Evolutionary conservation across 2,329 filamentous ascomycete species (phyloP).

Genomic region (Plenodomus lindquistii): DNA sequence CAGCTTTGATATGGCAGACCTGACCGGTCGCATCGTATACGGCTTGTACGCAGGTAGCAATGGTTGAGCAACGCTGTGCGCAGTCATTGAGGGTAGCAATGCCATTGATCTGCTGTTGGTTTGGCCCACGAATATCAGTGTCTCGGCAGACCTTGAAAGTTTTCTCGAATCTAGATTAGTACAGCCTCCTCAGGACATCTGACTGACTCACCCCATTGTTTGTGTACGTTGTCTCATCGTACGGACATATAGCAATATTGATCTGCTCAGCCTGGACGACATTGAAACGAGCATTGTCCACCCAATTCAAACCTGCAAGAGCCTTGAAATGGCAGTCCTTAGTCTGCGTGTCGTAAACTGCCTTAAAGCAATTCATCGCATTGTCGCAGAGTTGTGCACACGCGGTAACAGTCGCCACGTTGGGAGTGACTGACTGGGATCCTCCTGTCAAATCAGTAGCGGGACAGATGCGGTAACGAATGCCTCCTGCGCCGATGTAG

Average conservation of each 20-base stretch:
- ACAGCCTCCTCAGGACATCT: background rate
- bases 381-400: conserved; percentile 26
- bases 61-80: conserved; percentile 26
- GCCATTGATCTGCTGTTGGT: conserved; percentile 14
- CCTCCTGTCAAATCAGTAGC: conserved; percentile 22
- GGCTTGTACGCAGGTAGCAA: conserved; percentile 21
- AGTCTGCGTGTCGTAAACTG: conserved; percentile 26
- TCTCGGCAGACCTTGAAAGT: conserved; percentile 26
- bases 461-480: conserved; percentile 26
- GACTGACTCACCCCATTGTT: conserved; percentile 17
- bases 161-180: conserved; percentile 11
- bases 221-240: conserved; percentile 20
- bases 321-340: conserved; percentile 29
- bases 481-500: conserved; percentile 20
- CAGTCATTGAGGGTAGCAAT: conserved; percentile 22
- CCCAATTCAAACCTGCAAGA: conserved; percentile 20
- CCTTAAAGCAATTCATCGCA: conserved; percentile 29
- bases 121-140: conserved; percentile 28
- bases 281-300: conserved; percentile 21
- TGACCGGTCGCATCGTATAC: conserved; percentile 21
- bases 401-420: conserved; percentile 20
- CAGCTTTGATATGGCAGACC: conserved; percentile 31
- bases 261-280: conserved; percentile 28
- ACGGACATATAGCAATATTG: conserved; percentile 29
- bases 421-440: conserved; percentile 13